Evolutionary conservation across 179 eudicot genomes (phyloP), one percentile per base, ranked within the genome.

Genomic region (Dionaea muscipula): DNA sequence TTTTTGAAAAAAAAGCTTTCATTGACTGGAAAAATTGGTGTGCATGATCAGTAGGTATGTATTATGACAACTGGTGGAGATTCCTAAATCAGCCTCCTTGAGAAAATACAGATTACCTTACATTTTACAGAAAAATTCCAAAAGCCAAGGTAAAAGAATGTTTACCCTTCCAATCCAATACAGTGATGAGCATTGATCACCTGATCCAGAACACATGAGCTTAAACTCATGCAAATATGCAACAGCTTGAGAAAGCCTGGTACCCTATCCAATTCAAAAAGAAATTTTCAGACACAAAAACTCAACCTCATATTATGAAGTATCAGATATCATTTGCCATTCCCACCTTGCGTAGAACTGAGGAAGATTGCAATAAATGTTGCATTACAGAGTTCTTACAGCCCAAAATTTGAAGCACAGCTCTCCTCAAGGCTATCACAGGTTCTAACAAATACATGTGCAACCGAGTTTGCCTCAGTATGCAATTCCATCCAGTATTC

Each of bases 111-210:
- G n/a, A 31, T 31, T 3, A 31, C 8, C 35, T 4, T 31, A 31
- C 10, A 31, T 31, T n/a, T 6, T 1, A 31, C 10, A 31, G 5
- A 11, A 31, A 31, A 1, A 4, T 31, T 31, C 44, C 51, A 33
- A 53, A 9, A 17, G 12, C 38, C 22, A 55, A 31, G 61, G 44
- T 18, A 55, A 49, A 17, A 31, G 33, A 63, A 33, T 7, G 36
- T 11, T 67, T 87, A 91, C 98, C 86, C 91, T 80, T 71, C 95
- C 98, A 61, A 70, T 79, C 95, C 91, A 91, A 69, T 87, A 87
- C 47, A 80, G 61, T 62, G 63, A 71, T 51, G 80, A 60, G 60
- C 78, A 47, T 57, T 74, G 75, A 56, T 75, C 74, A 60, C 78
- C 80, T 40, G 56, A 57, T 46, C 69, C 81, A 45, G 69, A 56